Evolutionary conservation across 1,284 basidiomycete genomes (phyloP), one percentile per base, ranked within the genome.

Genomic region (Fistulina hepatica): DNA sequence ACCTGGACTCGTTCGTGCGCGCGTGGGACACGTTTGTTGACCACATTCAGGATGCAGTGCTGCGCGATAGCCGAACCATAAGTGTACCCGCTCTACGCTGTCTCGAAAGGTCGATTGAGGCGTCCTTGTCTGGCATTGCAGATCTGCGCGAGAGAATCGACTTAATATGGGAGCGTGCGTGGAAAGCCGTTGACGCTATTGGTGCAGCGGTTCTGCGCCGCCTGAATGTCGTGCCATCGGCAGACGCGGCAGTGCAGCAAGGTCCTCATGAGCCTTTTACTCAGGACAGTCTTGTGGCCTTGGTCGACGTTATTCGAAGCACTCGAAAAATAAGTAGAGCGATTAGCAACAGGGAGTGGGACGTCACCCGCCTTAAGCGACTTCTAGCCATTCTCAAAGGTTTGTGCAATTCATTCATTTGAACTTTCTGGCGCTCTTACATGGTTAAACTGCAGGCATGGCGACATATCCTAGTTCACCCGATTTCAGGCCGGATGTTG

Each of bases 401-500:
- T 62, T 51, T 53, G 47, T 52, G 55, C 33, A 53, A 63, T 55
- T 42, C 41, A 28, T n/a, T 11, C 5, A 20, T 31, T 31, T 17
- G 10, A 26, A 6, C 32, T 13, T 33, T 3, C 40, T 45, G 11
- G 47, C 22, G 11, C 19, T 15, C 21, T 15, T 15, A 22, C 33
- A 34, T 12, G 20, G 17, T 21, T n/a, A n/a, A n/a, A n/a, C 30
- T 42, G 9, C 42, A 83, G 81, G 75, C 4, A 71, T 88, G 33
- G 63, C 94, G 43, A 85, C 82, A 0, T 97, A 95, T 53, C 64
- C 77, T 1, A 67, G 68, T 41, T 93, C 88, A 1, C 78, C 81
- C 4, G 90, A 94, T 52, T 92, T 88, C 53, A 67, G 88, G 33
- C 80, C 84, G 4, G 93, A 98, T 52, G 69, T 90, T 33, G 91